Conservation (phyloP, 306 rosid genomes). For the Cucurbita ficifolia region DNA sequence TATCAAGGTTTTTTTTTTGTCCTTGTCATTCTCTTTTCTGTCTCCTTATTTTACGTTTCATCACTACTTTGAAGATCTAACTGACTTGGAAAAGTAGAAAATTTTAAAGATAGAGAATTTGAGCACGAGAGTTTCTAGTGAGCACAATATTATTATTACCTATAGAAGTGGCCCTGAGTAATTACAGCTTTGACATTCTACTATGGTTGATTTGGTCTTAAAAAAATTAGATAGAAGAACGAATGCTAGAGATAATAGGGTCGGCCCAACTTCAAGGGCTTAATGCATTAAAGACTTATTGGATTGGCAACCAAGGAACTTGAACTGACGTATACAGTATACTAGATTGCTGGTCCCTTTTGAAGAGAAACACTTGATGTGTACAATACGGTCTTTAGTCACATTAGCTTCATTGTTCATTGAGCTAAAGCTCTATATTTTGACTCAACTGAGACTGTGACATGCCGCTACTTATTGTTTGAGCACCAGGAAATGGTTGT, state of each 20-base stretch:
- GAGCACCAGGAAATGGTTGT: neutral
- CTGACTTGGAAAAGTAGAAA: neutral
- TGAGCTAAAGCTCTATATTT: neutral
- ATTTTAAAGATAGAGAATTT: neutral
- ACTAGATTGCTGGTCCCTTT: neutral
- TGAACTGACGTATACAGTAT: neutral
- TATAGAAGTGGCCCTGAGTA: neutral
- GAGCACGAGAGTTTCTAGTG: neutral
- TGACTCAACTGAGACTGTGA: neutral
- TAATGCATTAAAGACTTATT: neutral
- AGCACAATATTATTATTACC: neutral
- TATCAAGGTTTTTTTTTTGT: slow-evolving; percentile 42
- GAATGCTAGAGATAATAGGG: neutral
- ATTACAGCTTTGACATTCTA: neutral
- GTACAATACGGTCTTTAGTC: neutral
- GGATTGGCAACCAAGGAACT: neutral
- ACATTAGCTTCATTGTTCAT: neutral
- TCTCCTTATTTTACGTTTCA: neutral
- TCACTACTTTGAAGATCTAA: neutral
- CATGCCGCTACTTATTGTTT: neutral
- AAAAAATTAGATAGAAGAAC: neutral
- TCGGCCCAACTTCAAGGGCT: neutral
- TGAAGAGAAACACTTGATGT: neutral
- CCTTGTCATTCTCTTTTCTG: neutral
- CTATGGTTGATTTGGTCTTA: neutral